These are phyloP conservation scores for Exutisphaerella laricina DNA, from an alignment of 2,329 filamentous ascomycete genomes.

Conservation along the genomic window DNA sequence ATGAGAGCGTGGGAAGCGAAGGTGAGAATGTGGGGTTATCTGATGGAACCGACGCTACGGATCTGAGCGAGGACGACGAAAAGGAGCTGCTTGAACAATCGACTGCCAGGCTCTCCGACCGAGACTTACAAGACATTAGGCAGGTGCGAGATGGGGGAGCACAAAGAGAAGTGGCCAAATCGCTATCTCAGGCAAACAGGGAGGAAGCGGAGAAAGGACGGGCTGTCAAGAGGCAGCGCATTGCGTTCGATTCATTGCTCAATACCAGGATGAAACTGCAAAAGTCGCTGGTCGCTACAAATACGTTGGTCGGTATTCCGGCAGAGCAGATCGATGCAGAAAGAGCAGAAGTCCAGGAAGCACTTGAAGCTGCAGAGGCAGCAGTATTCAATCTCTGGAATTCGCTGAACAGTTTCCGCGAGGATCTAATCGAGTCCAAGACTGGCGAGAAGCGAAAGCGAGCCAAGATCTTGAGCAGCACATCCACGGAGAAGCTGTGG, in stretches of 20 bases:
- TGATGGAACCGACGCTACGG: slow-evolving; percentile 41
- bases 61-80: slow-evolving; percentile 40
- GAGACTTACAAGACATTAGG: slow-evolving; percentile 35
- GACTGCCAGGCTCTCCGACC: not conserved
- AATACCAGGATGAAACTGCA: slow-evolving; percentile 90
- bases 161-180: slow-evolving; percentile 38
- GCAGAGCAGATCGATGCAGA: slow-evolving; percentile 36
- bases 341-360: slow-evolving; percentile 31
- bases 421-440: slow-evolving; percentile 50
- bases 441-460: slow-evolving; percentile 58
- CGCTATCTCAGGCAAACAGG: slow-evolving; percentile 61
- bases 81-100: slow-evolving; percentile 40
- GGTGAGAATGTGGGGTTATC: slow-evolving; percentile 28
- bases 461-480: slow-evolving; percentile 47
- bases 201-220: slow-evolving; percentile 77
- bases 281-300: slow-evolving; percentile 77
- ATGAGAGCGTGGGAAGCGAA: slow-evolving; percentile 39
- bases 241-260: slow-evolving; percentile 79
- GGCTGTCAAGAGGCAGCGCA: slow-evolving; percentile 80
- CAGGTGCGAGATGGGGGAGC: slow-evolving; percentile 32
- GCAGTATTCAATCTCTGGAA: slow-evolving; percentile 82
- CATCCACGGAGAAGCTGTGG: slow-evolving; percentile 65
- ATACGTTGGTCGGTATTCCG: slow-evolving; percentile 54
- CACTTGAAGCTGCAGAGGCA: slow-evolving; percentile 73
- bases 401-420: slow-evolving; percentile 65